These are phyloP conservation scores for Spongiforma sp. DNA, from an alignment of 1,284 basidiomycete genomes.

Conservation along the genomic window DNA sequence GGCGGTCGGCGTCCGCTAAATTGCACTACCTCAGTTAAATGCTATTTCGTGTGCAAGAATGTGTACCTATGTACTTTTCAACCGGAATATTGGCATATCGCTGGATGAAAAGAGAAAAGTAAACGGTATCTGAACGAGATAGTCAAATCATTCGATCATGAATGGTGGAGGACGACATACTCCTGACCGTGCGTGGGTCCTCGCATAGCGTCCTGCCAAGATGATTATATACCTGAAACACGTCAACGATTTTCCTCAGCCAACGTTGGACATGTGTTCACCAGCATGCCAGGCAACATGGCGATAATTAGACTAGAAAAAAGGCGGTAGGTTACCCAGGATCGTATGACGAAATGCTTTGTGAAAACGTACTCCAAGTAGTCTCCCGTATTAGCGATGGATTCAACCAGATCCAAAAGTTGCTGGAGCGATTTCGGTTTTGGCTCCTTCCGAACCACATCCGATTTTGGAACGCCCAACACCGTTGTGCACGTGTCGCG, in stretches of 20 bases:
- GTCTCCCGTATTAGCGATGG: background rate
- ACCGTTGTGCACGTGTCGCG: background rate
- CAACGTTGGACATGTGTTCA: background rate
- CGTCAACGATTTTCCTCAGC: background rate
- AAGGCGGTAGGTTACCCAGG: background rate
- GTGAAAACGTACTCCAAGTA: slow-evolving; percentile 21
- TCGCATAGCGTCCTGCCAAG: slow-evolving; percentile 5
- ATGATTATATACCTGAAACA: slow-evolving; percentile 10
- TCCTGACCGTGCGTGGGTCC: slow-evolving; percentile 6
- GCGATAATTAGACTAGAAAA: slow-evolving; percentile 7
- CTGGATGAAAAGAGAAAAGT: slow-evolving; percentile 1
- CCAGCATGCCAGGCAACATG: slow-evolving; percentile 15
- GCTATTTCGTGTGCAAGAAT: background rate
- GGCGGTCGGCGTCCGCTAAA: slow-evolving; percentile 11
- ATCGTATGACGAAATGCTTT: too few species aligned
- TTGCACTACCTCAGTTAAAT: background rate
- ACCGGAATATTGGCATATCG: background rate
- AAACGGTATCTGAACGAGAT: slow-evolving; percentile 9
- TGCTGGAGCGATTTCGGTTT: slow-evolving; percentile 1
- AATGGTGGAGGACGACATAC: background rate
- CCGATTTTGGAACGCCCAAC: slow-evolving; percentile 11
- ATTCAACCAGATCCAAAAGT: slow-evolving; percentile 4
- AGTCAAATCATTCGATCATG: too few species aligned
- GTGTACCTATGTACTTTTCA: slow-evolving; percentile 1
- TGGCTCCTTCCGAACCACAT: background rate